Percentiles rank a stretch among this genome's conserved stretches.
Evolutionary conservation across 768 basidiomycete genomes (phyloP).

Genomic region (Arthromyces matolae): DNA sequence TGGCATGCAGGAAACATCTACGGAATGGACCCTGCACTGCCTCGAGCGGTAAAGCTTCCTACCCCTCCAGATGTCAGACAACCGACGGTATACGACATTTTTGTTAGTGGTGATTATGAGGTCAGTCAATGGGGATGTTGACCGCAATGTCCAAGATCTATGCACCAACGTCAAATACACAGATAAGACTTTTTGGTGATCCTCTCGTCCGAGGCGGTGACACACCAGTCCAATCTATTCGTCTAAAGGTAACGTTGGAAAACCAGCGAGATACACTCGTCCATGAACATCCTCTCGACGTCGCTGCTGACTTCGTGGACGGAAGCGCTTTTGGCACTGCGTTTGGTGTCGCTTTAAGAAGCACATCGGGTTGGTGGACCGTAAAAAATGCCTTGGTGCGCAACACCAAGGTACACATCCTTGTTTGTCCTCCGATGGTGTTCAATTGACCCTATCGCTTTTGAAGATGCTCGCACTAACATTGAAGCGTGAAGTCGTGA

Average conservation of each 20-base stretch:
- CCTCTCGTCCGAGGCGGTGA: conserved; percentile 41
- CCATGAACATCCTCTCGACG: conserved; percentile 49
- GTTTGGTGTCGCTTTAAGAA: conserved; percentile 61
- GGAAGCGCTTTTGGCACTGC: conserved; percentile 74
- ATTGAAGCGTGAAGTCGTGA: conserved; percentile 27
- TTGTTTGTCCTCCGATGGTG: background rate
- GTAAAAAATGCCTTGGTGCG: conserved; percentile 27
- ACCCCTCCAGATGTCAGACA: conserved; percentile 33
- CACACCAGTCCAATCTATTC: conserved; percentile 54
- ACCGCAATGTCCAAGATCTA: background rate
- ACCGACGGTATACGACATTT: conserved; percentile 60
- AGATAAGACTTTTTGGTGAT: conserved; percentile 86
- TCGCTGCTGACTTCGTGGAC: conserved; percentile 66
- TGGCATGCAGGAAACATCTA: conserved; percentile 94
- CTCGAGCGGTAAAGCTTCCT: conserved; percentile 49
- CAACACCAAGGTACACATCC: conserved; percentile 11
- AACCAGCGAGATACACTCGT: conserved; percentile 24
- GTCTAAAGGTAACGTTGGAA: conserved; percentile 44
- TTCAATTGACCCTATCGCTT: background rate
- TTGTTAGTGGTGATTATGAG: conserved; percentile 84
- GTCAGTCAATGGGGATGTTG: conserved; percentile 31
- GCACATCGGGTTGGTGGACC: conserved; percentile 53
- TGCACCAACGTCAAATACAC: conserved; percentile 5
- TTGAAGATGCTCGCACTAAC: conserved; percentile 27
- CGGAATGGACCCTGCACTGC: conserved; percentile 48